Percentiles rank a stretch among this genome's conserved stretches.
phyloP scores from a whole-genome alignment of 306 rosid species.

The Arachis hypogaea region DNA sequence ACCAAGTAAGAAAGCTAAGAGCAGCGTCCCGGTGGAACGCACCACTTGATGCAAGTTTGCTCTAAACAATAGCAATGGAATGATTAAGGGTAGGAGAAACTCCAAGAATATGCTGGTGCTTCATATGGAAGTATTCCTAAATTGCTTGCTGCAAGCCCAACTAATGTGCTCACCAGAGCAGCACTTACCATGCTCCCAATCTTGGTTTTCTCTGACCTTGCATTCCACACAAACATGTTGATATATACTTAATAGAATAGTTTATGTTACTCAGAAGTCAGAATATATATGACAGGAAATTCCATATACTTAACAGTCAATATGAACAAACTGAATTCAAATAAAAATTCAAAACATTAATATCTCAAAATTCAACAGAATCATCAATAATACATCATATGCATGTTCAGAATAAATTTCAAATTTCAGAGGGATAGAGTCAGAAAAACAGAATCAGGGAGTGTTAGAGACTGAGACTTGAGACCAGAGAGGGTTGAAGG shows the following conservation, averaged over 20 bases:
- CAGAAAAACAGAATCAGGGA: no score
- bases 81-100: constrained; percentile 59
- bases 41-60: constrained; percentile 61
- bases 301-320: background rate
- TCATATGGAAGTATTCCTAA: constrained; percentile 67
- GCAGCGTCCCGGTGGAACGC: constrained; percentile 58
- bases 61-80: constrained; percentile 69
- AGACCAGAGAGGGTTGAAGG: no score
- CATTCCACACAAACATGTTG: constrained; percentile 5
- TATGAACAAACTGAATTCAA: no score
- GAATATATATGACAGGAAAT: background rate
- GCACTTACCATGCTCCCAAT: constrained; percentile 81
- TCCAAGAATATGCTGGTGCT: constrained; percentile 68
- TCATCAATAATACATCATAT: no score
- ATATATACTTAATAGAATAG: no score
- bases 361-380: no score
- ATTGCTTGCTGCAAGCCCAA: constrained; percentile 75
- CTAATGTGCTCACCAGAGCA: constrained; percentile 75
- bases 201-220: constrained; percentile 68
- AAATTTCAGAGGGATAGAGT: no score
- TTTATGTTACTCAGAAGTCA: no score
- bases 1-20: constrained; percentile 35
- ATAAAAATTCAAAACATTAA: no score
- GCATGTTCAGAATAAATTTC: no score
- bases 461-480: no score